A percentile compares a stretch with the other conserved stretches of the same genome.
Evolutionary conservation across 148 eudicot species (phyloP).

Genomic region (Chenopodium berlandieri): DNA sequence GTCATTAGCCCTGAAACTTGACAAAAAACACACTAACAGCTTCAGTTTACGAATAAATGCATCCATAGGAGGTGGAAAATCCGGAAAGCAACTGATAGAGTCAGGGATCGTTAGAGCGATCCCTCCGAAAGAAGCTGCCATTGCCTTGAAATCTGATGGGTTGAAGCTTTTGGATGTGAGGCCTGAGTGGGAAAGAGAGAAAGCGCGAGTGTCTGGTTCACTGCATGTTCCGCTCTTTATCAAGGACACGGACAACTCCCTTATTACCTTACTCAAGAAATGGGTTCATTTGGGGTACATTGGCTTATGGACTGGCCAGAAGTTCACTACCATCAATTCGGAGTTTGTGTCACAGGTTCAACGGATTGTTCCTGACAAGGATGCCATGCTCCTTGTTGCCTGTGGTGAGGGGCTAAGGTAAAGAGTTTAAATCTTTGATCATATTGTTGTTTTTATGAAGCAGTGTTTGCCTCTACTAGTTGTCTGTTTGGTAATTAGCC

Average conservation of each 20-base stretch:
- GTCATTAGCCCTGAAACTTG: constrained; percentile 19
- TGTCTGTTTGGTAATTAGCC: no score
- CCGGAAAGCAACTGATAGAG: constrained; percentile 57
- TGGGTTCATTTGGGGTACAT: constrained; percentile 98
- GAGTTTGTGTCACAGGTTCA: constrained; percentile 59
- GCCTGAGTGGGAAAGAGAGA: constrained; percentile 89
- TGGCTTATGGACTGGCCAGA: constrained; percentile 92
- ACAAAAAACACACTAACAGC: constrained; percentile 12
- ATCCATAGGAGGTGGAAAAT: constrained; percentile 34
- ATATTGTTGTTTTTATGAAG: not conserved
- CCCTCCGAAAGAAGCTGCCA: constrained; percentile 58
- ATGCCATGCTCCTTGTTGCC: constrained; percentile 61
- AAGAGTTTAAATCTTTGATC: not conserved
- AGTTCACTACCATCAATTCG: constrained; percentile 71
- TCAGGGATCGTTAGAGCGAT: constrained; percentile 58
- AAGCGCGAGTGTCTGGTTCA: constrained; percentile 69
- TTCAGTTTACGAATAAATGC: constrained; percentile 29
- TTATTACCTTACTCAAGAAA: constrained; percentile 69
- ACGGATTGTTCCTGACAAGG: constrained; percentile 59
- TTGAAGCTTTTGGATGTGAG: constrained; percentile 68
- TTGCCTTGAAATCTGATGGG: constrained; percentile 45
- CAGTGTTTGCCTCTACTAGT: not conserved
- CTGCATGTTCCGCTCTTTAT: constrained; percentile 80
- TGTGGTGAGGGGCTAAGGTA: constrained; percentile 98
- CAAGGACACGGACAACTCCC: constrained; percentile 58